A percentile compares a stretch with the other conserved stretches of the same genome.
Conservation (phyloP, 768 basidiomycete genomes). For the Cystobasidium ongulense region DNA sequence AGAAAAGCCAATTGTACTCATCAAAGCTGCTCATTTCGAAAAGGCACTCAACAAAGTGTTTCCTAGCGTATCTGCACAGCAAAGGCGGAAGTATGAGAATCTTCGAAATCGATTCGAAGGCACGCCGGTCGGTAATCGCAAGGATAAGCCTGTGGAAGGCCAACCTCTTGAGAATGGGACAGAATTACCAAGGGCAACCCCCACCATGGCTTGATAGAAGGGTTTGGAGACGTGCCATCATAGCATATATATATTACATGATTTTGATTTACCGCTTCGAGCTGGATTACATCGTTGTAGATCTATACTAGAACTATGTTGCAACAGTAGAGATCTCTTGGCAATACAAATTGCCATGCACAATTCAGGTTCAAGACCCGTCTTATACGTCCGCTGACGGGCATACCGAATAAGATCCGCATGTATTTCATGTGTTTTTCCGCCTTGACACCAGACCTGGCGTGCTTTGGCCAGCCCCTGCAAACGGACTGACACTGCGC, state of each 20-base stretch:
- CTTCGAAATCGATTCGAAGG: constrained; percentile 77
- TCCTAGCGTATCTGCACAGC: constrained; percentile 73
- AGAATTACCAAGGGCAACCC: background rate
- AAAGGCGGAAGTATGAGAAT: constrained; percentile 73
- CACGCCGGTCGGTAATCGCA: constrained; percentile 47
- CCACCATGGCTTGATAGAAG: background rate
- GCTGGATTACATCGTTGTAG: background rate
- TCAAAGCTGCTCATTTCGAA: constrained; percentile 62
- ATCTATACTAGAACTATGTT: no score
- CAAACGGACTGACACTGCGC: constrained; percentile 1
- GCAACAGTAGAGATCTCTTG: no score
- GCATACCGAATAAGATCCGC: no score
- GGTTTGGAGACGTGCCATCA: no score
- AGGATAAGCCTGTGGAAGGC: constrained; percentile 30
- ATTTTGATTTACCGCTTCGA: background rate
- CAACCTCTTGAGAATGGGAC: background rate
- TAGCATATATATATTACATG: no score
- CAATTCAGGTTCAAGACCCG: no score
- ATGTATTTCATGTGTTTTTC: background rate
- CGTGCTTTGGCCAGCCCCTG: background rate
- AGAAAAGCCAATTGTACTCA: constrained; percentile 47
- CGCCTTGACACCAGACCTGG: background rate
- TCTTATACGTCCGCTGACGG: no score
- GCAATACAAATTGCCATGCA: no score
- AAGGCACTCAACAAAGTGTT: constrained; percentile 68